Percentiles rank a stretch among this genome's conserved stretches.
Evolutionary conservation across 805 yeast genomes (phyloP).

Genomic region (Saturnispora bothae): DNA sequence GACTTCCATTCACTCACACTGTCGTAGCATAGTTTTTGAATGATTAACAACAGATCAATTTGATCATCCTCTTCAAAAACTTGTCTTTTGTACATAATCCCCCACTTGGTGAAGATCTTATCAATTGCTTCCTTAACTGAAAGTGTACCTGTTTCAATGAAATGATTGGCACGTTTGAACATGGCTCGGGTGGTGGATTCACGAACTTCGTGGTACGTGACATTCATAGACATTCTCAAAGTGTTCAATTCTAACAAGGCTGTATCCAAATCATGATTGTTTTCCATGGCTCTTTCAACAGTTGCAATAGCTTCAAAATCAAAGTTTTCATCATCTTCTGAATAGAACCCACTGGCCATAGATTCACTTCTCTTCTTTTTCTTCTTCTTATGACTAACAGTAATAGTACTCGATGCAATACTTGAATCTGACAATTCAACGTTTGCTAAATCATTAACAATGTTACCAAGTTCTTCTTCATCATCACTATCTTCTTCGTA

Average conservation of each 20-base stretch:
- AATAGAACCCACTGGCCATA: constrained; percentile 28
- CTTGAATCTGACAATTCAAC: constrained; percentile 45
- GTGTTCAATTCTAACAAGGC: constrained; percentile 90
- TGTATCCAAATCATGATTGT: constrained; percentile 87
- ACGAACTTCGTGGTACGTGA: constrained; percentile 86
- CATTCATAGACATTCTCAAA: constrained; percentile 95
- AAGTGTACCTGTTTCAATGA: constrained; percentile 66
- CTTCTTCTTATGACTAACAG: constrained; percentile 25
- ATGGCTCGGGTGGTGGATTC: constrained; percentile 69
- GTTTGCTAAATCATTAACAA: constrained; percentile 33
- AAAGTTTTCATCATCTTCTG: constrained; percentile 56
- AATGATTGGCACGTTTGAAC: constrained; percentile 56
- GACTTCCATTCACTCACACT: constrained; percentile 38
- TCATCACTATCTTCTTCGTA: constrained; percentile 46
- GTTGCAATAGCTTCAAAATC: constrained; percentile 88
- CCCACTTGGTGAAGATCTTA: constrained; percentile 76
- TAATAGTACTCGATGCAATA: constrained; percentile 38
- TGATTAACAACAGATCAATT: constrained; percentile 49
- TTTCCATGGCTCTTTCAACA: constrained; percentile 81
- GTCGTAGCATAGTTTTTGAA: constrained; percentile 36
- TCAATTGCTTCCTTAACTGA: constrained; percentile 65
- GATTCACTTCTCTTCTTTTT: constrained; percentile 31
- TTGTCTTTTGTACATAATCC: constrained; percentile 69
- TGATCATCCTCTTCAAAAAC: constrained; percentile 75
- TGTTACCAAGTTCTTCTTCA: constrained; percentile 25